phyloP scores from a whole-genome alignment of 305 asterid genomes.

The Nicotiana rustica region DNA sequence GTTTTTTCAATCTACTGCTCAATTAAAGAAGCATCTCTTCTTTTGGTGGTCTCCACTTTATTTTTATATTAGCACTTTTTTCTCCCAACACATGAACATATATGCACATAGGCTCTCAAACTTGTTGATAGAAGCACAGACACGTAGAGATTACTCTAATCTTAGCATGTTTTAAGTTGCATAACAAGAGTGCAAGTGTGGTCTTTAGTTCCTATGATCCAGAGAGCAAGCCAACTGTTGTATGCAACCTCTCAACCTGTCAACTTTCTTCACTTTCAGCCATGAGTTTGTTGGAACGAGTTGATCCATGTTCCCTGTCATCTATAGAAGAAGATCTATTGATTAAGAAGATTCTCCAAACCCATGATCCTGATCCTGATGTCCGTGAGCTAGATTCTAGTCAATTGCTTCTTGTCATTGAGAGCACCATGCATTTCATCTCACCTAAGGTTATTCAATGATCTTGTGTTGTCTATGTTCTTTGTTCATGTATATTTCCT shows the following conservation, averaged over 20 bases:
- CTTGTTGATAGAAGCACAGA: background rate
- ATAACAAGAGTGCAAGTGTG: background rate
- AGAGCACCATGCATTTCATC: slow-evolving; percentile 48
- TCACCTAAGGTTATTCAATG: slow-evolving; percentile 47
- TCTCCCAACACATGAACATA: slow-evolving; percentile 29
- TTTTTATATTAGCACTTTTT: slow-evolving; percentile 21
- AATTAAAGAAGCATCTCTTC: slow-evolving; percentile 29
- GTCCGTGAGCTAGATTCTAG: slow-evolving; percentile 55
- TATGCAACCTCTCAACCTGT: background rate
- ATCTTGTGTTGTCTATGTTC: background rate
- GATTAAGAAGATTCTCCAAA: slow-evolving; percentile 55
- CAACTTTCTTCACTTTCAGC: slow-evolving; percentile 28
- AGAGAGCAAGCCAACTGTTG: background rate
- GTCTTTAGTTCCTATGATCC: background rate
- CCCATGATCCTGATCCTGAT: slow-evolving; percentile 68
- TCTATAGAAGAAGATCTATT: slow-evolving; percentile 56
- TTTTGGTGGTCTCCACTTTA: slow-evolving; percentile 30
- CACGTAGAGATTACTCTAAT: background rate
- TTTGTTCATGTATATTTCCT: background rate
- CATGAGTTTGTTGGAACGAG: slow-evolving; percentile 42
- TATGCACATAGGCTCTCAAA: background rate
- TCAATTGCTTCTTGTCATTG: slow-evolving; percentile 51
- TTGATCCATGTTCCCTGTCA: slow-evolving; percentile 32
- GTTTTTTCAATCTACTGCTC: background rate
- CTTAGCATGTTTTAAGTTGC: background rate